Evolutionary conservation across 768 basidiomycete species (phyloP), one percentile per base, ranked within the genome.

Genomic region (Kwoniella newhampshirensis): DNA sequence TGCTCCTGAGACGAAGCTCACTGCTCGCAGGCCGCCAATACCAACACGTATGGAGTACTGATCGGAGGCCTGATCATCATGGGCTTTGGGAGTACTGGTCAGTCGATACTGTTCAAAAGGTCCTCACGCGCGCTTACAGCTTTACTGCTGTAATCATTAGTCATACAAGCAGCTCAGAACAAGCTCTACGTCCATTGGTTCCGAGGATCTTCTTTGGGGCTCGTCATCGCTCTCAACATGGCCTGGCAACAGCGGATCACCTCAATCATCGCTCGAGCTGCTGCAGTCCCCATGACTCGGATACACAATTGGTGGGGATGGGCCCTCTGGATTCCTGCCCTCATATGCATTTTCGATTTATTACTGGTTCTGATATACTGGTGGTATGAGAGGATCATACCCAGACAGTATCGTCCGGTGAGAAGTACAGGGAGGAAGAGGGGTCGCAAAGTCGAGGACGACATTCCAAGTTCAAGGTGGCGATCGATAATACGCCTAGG

Each of bases 101-200:
- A 17, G 55, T 35, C 21, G 15, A 21, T 28, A 27, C 17, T 4
- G 27, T 1, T 2, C 27, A 17, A 7, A 23, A 20, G 55, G 44
- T 8, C 57, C 51, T 32, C 32, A 32, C 32, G 13, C 32, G 32
- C 32, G 7, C 32, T 32, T 13, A 6, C 6, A 32, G 32, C 32
- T 32, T 6, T 32, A 32, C 32, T 32, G 32, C 32, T 13, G 7
- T 21, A 27, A 21, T 25, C n/a, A 27, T 17, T 36, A 64, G 66
- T 71, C 17, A 71, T 75, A 47, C 68, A 74, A 39, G 62, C 65
- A 3, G 50, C 58, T 8, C 72, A 69, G 30, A 60, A 40, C 53
- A 74, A 74, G 50, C 57, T 70, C 3, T 74, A 72, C 53, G 63
- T 70, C 0, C 70, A 72, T 45, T 75, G 67, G 66, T 75, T 67